These are phyloP conservation scores for Clonostachys sp. DNA, from an alignment of 2,329 filamentous ascomycete genomes.

Conservation along the genomic window DNA sequence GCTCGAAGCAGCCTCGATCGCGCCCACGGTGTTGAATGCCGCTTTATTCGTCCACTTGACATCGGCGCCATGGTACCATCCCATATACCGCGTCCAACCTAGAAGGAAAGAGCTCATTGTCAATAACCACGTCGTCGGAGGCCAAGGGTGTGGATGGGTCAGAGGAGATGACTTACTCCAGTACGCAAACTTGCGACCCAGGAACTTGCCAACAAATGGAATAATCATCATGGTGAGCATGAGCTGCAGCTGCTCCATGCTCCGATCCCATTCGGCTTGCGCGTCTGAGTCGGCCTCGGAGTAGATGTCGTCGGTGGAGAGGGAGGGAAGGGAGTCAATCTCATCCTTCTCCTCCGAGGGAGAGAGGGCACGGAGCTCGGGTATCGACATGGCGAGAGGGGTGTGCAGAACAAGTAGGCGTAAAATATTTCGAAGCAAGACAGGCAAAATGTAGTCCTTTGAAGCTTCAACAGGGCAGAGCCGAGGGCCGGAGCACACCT, in stretches of 20 bases:
- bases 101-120: constrained; percentile 1
- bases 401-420: too few relatives aligned
- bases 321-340: constrained; percentile 60
- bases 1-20: constrained; percentile 53
- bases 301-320: constrained; percentile 50
- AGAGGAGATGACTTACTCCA: constrained; percentile 64
- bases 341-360: constrained; percentile 43
- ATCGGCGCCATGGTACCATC: constrained; percentile 84
- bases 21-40: constrained; percentile 59
- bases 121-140: too few relatives aligned
- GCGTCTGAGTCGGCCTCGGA: constrained; percentile 72
- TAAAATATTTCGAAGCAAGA: too few relatives aligned
- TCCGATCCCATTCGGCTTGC: constrained; percentile 92
- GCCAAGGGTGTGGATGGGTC: too few relatives aligned
- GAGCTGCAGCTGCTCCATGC: constrained; percentile 87
- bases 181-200: constrained; percentile 91
- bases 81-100: constrained; percentile 94
- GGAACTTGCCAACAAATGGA: constrained; percentile 90
- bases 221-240: constrained; percentile 92
- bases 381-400: constrained; percentile 20
- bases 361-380: constrained; percentile 43
- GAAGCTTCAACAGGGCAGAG: too few relatives aligned
- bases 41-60: constrained; percentile 60
- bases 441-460: too few relatives aligned
- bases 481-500: too few relatives aligned